These are phyloP conservation scores for Lichtheimia corymbifera DNA, from an alignment of 371 early-diverging fungal species.

Conservation along the genomic window DNA sequence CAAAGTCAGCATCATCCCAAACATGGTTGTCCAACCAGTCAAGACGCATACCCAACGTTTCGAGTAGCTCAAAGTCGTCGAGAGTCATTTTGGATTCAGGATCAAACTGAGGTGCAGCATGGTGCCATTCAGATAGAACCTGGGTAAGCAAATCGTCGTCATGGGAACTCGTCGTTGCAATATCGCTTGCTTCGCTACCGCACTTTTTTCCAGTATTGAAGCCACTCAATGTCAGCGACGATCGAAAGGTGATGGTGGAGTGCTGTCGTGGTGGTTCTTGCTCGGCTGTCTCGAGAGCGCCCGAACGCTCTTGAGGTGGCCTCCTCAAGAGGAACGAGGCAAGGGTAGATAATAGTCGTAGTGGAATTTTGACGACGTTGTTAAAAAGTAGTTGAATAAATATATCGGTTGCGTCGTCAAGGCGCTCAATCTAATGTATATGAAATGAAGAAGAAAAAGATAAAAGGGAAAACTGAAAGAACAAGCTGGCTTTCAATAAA, in stretches of 20 bases:
- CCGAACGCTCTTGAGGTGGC: constrained; percentile 3
- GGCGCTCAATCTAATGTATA: neutral
- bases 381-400: neutral
- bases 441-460: constrained; percentile 1
- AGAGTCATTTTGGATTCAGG: constrained; percentile 23
- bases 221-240: constrained; percentile 32
- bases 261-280: constrained; percentile 19
- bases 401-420: neutral
- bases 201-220: constrained; percentile 14
- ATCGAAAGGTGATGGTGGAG: constrained; percentile 33
- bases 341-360: constrained; percentile 33
- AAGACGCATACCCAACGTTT: constrained; percentile 62
- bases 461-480: neutral
- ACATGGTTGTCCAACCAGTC: neutral
- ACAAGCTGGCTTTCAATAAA: neutral
- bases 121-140: constrained; percentile 27
- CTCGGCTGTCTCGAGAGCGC: constrained; percentile 13
- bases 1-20: constrained; percentile 1
- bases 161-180: constrained; percentile 15
- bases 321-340: constrained; percentile 31
- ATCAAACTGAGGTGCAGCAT: constrained; percentile 37
- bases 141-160: constrained; percentile 31
- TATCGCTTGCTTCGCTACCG: constrained; percentile 26
- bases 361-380: constrained; percentile 31
- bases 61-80: constrained; percentile 62